Conservation (phyloP, 441 rosid species). For the Gossypium schwendimanii region DNA sequence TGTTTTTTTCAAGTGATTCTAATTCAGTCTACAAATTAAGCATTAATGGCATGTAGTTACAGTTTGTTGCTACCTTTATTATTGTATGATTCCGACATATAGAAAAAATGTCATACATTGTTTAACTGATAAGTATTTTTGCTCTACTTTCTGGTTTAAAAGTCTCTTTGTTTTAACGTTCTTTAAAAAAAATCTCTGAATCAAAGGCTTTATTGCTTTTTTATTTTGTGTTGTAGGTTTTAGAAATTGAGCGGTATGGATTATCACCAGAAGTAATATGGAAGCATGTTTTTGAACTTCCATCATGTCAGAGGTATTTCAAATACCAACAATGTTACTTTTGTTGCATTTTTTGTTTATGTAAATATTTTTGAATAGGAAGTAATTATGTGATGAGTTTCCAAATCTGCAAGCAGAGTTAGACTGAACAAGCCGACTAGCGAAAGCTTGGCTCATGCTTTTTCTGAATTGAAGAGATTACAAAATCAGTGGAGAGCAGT, state of each 20-base stretch:
- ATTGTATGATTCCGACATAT: background rate
- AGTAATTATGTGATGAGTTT: slow-evolving; percentile 26
- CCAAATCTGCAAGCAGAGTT: slow-evolving; percentile 36
- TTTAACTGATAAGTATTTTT: background rate
- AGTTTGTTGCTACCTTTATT: background rate
- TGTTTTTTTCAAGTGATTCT: background rate
- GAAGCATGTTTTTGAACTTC: slow-evolving; percentile 48
- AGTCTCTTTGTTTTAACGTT: background rate
- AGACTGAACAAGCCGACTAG: slow-evolving; percentile 35
- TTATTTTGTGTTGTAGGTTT: slow-evolving; percentile 28
- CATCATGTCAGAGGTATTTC: slow-evolving; percentile 56
- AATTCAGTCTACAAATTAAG: background rate
- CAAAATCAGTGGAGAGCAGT: slow-evolving; percentile 57
- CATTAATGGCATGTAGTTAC: background rate
- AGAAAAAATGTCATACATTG: background rate
- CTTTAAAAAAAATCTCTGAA: too few relatives aligned
- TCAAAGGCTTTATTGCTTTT: slow-evolving; percentile 11
- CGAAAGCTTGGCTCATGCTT: slow-evolving; percentile 41
- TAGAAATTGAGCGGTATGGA: slow-evolving; percentile 34
- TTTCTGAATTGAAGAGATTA: slow-evolving; percentile 59
- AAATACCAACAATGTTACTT: slow-evolving; percentile 1
- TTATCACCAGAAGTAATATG: slow-evolving; percentile 39
- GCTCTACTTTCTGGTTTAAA: background rate
- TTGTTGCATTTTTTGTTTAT: background rate
- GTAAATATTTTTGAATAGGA: slow-evolving; percentile 11